Percentiles rank a stretch among this genome's conserved stretches.
phyloP scores from a whole-genome alignment of 129 eudicot genomes.

The Flaveria bidentis region DNA sequence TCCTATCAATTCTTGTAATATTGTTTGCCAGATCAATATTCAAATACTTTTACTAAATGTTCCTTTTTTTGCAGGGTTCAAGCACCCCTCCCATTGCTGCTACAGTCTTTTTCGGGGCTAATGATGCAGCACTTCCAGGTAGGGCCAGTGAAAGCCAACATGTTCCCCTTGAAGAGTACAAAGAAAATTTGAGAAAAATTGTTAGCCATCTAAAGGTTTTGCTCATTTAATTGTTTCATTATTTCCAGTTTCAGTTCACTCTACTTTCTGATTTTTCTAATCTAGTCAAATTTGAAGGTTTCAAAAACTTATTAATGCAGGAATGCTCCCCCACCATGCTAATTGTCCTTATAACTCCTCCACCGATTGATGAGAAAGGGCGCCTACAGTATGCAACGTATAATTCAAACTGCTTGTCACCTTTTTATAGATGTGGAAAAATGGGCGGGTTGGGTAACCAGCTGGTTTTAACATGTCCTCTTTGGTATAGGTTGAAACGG shows the following conservation, averaged over 20 bases:
- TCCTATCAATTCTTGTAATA: not conserved
- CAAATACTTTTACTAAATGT: not conserved
- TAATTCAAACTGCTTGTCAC: constrained; percentile 9
- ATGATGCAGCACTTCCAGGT: constrained; percentile 79
- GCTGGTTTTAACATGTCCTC: not conserved
- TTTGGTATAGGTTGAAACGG: no score
- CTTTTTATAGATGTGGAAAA: constrained; percentile 5
- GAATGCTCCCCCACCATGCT: constrained; percentile 60
- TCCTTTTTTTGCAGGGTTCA: constrained; percentile 42
- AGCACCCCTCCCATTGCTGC: constrained; percentile 55
- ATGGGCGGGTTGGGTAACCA: not conserved
- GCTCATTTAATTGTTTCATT: constrained; percentile 4
- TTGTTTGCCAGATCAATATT: not conserved
- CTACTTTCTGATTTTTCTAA: no score
- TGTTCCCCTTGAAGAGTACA: constrained; percentile 80
- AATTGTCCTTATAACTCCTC: constrained; percentile 83
- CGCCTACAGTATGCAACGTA: constrained; percentile 68
- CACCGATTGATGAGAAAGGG: constrained; percentile 84
- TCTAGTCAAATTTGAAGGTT: constrained; percentile 11
- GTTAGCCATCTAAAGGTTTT: constrained; percentile 78
- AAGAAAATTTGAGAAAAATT: constrained; percentile 69
- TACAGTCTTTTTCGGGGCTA: constrained; percentile 88
- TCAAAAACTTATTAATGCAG: constrained; percentile 38
- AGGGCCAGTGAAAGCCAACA: constrained; percentile 72
- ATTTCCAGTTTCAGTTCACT: not conserved